Base-by-base conservation (phyloP, 176 grass and related monocot genomes). In the Urochloa ruziziensis region DNA sequence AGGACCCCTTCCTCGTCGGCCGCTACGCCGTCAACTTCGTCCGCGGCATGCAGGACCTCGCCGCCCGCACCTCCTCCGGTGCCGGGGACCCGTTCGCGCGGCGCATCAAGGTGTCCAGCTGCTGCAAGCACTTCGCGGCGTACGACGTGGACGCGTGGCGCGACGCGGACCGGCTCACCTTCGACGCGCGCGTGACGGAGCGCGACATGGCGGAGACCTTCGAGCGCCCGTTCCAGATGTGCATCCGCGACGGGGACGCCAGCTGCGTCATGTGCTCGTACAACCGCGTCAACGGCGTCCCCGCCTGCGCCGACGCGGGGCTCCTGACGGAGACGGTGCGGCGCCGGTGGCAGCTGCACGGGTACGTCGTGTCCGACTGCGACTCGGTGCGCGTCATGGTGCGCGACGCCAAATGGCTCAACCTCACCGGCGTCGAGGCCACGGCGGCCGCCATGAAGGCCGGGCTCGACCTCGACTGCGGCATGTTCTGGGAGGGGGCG, bases 231-330 rank as follows among this genome's bases (percentile, higher is more conserved):
- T 94, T 94, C 83, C 62, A 94, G 83, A 78, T 74, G 75, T 94
- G 92, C 64, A 72, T 94, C 30, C 18, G 83, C 0, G 77, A 89
- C 28, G 92, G 92, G 44, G 87, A 92, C 80, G 92, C 81, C 1
- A 90, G 89, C 89, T 86, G 89, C 72, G 92, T 88, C 33, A 94
- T 94, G 92, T 94, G 92, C 86, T 94, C 92, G 64, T 94, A 94
- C 92, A 94, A 94, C 70, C 83, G 87, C 64, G 58, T 94, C 69
- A 91, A 94, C 34, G 89, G 89, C 39, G 17, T 87, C 7, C 92
- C 92, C 0, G 84, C 70, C 1, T 94, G 92, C 64, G 92, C 92
- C 43, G 80, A 91, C 83, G 29, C 76, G 46, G 75, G 66, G 21
- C 92, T 91, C 13, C 89, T 91, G 13, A 39, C 83, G 1, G 74